Evolutionary conservation across 495 filamentous ascomycete genomes (phyloP).

Genomic region (Aspergillus sparsus): DNA sequence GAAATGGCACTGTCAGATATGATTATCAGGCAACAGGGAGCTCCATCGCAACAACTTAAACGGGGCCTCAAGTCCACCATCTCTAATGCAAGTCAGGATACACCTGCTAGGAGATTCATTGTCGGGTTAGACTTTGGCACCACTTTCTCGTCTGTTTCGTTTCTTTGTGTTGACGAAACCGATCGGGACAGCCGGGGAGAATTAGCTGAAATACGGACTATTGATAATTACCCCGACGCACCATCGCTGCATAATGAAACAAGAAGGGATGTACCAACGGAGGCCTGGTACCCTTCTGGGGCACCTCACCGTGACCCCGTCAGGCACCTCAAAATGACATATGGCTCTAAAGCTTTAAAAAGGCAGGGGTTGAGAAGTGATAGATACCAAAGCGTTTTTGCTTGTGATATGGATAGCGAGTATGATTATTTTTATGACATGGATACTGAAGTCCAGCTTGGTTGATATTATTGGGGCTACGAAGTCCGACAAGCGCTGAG

Average conservation of each 20-base stretch:
- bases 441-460: background rate
- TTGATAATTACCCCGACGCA: conserved; percentile 3
- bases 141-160: conserved; percentile 7
- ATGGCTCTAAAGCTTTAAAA: background rate
- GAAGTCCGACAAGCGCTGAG: background rate
- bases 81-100: too few relatives aligned
- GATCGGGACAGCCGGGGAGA: background rate
- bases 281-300: conserved; percentile 2
- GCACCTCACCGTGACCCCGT: background rate
- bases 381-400: background rate
- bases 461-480: conserved; percentile 8
- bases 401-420: background rate
- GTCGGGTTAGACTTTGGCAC: conserved; percentile 13
- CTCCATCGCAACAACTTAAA: too few relatives aligned
- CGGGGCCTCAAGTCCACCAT: too few relatives aligned
- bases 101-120: background rate
- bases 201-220: background rate
- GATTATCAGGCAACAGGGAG: too few relatives aligned
- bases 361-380: background rate
- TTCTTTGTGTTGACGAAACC: background rate
- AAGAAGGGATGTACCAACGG: conserved; percentile 3
- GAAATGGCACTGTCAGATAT: too few relatives aligned
- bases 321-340: background rate
- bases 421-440: background rate
- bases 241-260: background rate